phyloP scores from a whole-genome alignment of 2,329 filamentous ascomycete genomes.

The Ilyonectria mors-panacis region DNA sequence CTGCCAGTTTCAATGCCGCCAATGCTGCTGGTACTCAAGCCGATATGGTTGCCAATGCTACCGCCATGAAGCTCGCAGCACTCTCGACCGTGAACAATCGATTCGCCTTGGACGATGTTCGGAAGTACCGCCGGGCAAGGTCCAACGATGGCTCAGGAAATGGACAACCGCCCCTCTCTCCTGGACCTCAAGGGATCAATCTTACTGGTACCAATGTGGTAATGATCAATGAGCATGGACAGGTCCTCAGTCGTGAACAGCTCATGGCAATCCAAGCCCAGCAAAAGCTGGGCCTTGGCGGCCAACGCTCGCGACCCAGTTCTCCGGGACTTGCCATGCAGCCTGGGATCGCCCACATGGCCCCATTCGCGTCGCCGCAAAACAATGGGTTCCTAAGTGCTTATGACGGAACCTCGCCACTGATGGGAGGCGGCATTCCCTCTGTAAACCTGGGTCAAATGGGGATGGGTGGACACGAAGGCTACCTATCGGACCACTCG shows the following conservation, averaged over 20 bases:
- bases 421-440: conserved; percentile 79
- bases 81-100: conserved; percentile 98
- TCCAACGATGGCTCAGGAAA: conserved; percentile 84
- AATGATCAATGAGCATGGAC: conserved; percentile 95
- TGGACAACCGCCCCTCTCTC: conserved; percentile 75
- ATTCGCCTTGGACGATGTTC: conserved; percentile 95
- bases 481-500: conserved; percentile 94
- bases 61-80: conserved; percentile 98
- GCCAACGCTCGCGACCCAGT: conserved; percentile 86
- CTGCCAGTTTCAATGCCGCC: conserved; percentile 80
- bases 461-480: conserved; percentile 79
- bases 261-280: conserved; percentile 85
- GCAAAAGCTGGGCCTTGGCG: conserved; percentile 71
- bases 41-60: conserved; percentile 98
- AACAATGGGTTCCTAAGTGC: conserved; percentile 95
- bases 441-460: conserved; percentile 81
- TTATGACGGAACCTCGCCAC: conserved; percentile 82
- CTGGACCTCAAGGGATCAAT: conserved; percentile 73
- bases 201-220: conserved; percentile 84
- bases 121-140: conserved; percentile 92
- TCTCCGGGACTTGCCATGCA: conserved; percentile 92
- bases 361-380: conserved; percentile 87
- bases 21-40: conserved; percentile 77
- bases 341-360: conserved; percentile 72
- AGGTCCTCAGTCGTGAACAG: conserved; percentile 88